Evolutionary conservation across 2,329 filamentous ascomycete species (phyloP).

Genomic region (Penicillium sp.): DNA sequence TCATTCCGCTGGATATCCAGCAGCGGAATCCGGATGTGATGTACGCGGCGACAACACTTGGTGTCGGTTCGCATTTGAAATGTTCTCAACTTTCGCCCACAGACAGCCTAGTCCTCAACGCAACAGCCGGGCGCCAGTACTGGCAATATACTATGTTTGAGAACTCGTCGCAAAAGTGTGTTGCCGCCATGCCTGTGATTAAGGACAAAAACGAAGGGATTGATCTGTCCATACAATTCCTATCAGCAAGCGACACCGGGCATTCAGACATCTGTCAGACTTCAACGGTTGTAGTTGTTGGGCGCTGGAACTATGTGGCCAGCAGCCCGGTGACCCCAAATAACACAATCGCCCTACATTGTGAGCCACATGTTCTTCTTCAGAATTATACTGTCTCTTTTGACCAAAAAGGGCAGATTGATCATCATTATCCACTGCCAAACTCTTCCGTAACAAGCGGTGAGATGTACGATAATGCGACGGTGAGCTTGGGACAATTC

Average conservation of each 20-base stretch:
- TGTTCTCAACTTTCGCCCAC: slow-evolving; percentile 18
- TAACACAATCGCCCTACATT: slow-evolving; percentile 30
- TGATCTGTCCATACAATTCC: slow-evolving; percentile 30
- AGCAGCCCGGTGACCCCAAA: slow-evolving; percentile 16
- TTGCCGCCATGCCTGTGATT: slow-evolving; percentile 23
- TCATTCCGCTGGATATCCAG: slow-evolving; percentile 22
- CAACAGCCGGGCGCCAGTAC: slow-evolving; percentile 9
- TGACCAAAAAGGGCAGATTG: slow-evolving; percentile 27
- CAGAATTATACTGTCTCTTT: slow-evolving; percentile 24
- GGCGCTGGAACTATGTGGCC: slow-evolving; percentile 29
- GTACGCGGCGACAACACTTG: slow-evolving; percentile 26
- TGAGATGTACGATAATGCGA: slow-evolving; percentile 29
- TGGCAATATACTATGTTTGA: slow-evolving; percentile 25
- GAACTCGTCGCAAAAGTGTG: slow-evolving; percentile 20
- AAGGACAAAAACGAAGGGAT: slow-evolving; percentile 20
- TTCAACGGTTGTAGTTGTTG: slow-evolving; percentile 28
- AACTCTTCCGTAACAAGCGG: slow-evolving; percentile 20
- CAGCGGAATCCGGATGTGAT: slow-evolving; percentile 17
- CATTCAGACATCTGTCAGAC: slow-evolving; percentile 26
- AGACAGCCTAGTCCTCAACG: slow-evolving; percentile 12
- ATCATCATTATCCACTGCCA: slow-evolving; percentile 10
- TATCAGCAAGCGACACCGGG: slow-evolving; percentile 21
- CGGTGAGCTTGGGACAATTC: slow-evolving; percentile 30
- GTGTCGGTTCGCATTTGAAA: slow-evolving; percentile 23
- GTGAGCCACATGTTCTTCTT: slow-evolving; percentile 23